Conservation (phyloP, 2,329 filamentous ascomycete genomes). For the Sclerotinia trifoliorum region DNA sequence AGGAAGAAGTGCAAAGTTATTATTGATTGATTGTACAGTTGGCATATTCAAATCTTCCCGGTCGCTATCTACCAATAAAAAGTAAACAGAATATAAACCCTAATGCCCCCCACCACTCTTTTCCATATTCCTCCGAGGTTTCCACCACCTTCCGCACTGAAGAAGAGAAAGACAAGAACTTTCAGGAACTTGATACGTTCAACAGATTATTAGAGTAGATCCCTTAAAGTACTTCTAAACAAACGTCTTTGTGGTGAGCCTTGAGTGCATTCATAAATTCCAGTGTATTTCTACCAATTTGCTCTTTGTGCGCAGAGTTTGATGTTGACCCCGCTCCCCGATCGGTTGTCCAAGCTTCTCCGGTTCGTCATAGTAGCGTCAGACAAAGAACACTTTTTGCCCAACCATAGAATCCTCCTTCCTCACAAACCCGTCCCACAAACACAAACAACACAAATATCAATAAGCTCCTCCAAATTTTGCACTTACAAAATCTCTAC, state of each 20-base stretch:
- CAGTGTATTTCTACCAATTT: background rate
- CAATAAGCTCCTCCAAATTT: slow-evolving; percentile 15
- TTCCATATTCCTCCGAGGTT: slow-evolving; percentile 5
- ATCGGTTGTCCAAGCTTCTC: slow-evolving; percentile 18
- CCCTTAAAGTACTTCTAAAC: background rate
- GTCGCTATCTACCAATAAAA: slow-evolving; percentile 11
- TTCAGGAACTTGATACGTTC: background rate
- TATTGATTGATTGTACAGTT: slow-evolving; percentile 16
- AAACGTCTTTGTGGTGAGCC: background rate
- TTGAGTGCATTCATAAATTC: slow-evolving; percentile 5
- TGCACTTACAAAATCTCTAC: slow-evolving; percentile 6
- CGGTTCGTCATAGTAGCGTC: slow-evolving; percentile 20
- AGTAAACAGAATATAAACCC: background rate
- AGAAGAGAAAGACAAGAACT: slow-evolving; percentile 7
- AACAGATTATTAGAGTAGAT: background rate
- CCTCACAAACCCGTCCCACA: slow-evolving; percentile 7
- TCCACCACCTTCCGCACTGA: slow-evolving; percentile 12
- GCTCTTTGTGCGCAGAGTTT: slow-evolving; percentile 7
- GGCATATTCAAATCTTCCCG: slow-evolving; percentile 10
- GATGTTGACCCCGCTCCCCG: slow-evolving; percentile 8
- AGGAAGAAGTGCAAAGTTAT: background rate
- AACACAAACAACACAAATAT: slow-evolving; percentile 17
- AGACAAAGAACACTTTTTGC: slow-evolving; percentile 23
- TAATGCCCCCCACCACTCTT: background rate
- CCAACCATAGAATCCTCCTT: slow-evolving; percentile 11